These are phyloP conservation scores for Botrytis hyacinthi DNA, from an alignment of 2,329 filamentous ascomycete genomes.

Conservation along the genomic window DNA sequence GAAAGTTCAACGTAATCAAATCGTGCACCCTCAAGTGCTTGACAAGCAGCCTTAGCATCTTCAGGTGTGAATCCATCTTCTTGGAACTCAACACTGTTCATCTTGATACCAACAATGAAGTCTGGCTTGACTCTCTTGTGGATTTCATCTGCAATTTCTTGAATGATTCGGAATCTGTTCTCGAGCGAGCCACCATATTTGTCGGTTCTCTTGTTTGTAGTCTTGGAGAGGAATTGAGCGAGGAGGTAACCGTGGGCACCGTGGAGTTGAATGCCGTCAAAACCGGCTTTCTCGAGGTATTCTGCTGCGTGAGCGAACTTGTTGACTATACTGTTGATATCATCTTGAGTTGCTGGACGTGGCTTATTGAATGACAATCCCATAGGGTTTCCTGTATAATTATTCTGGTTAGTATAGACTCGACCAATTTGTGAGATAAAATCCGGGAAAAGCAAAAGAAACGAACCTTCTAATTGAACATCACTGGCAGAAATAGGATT, in stretches of 20 bases:
- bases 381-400: conserved; percentile 38
- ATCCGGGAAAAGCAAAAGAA: not conserved
- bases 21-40: conserved; percentile 47
- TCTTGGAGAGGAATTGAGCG: conserved; percentile 36
- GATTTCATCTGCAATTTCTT: conserved; percentile 59
- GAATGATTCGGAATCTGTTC: conserved; percentile 45
- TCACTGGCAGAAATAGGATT: conserved; percentile 44
- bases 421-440: not conserved
- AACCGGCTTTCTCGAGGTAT: conserved; percentile 62
- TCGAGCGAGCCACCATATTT: conserved; percentile 37
- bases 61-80: conserved; percentile 56
- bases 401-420: not conserved
- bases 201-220: conserved; percentile 37
- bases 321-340: conserved; percentile 57
- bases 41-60: conserved; percentile 55
- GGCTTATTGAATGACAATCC: conserved; percentile 54
- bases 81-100: conserved; percentile 59
- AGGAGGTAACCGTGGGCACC: conserved; percentile 38
- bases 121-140: conserved; percentile 41
- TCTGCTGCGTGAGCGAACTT: conserved; percentile 61
- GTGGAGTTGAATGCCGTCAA: conserved; percentile 46
- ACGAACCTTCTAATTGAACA: conserved; percentile 40
- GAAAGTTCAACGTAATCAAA: conserved; percentile 69
- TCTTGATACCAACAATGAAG: conserved; percentile 54
- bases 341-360: conserved; percentile 50